Base-by-base conservation (phyloP, 1,284 basidiomycete species). In the Wolfiporia cocos region DNA sequence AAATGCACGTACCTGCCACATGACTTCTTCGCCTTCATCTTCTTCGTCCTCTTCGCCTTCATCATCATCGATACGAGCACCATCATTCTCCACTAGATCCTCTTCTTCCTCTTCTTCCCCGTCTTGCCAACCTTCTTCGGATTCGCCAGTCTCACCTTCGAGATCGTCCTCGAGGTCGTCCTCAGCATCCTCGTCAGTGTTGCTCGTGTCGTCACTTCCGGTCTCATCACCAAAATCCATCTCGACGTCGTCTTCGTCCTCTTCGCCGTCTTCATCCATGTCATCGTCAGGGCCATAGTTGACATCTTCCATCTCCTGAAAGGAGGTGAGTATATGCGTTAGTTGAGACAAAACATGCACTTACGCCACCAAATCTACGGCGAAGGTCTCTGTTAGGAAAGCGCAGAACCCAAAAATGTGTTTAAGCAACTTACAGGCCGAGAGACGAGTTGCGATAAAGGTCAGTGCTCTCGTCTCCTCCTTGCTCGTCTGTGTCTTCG, bases 371-470 rank as follows among this genome's bases (percentile, higher is more conserved):
- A 58, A 86, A 91, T 68, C 80, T 83, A 6, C 44, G 31, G 28
- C 32, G 34, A 14, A 24, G 4, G 41, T 26, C 26, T 31, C 28
- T 39, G 37, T 39, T 26, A n/a, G n/a, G n/a, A n/a, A n/a, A n/a
- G n/a, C n/a, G n/a, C n/a, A n/a, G n/a, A n/a, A n/a, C n/a, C n/a
- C n/a, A 42, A 21, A 18, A 39, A 26, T 22, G 39, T 43, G 17
- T 31, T 39, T 34, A 28, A 42, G 26, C 26, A 28, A 74, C 84
- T 58, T 66, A 89, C 92, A 99, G 94, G 53, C 95, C 96, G 30
- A 99, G 75, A 4, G 92, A 89, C 1, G 95, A 99, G 64, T 95
- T 96, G 46, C 95, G 85, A 66, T 99, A 99, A 18, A 99, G 70
- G 64, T 99, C 92, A 5, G 92, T 90, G 1, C 91, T 92, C 57